Conservation (phyloP, 225 moss, liverwort and hornwort genomes). For the Straminergon stramineum region DNA sequence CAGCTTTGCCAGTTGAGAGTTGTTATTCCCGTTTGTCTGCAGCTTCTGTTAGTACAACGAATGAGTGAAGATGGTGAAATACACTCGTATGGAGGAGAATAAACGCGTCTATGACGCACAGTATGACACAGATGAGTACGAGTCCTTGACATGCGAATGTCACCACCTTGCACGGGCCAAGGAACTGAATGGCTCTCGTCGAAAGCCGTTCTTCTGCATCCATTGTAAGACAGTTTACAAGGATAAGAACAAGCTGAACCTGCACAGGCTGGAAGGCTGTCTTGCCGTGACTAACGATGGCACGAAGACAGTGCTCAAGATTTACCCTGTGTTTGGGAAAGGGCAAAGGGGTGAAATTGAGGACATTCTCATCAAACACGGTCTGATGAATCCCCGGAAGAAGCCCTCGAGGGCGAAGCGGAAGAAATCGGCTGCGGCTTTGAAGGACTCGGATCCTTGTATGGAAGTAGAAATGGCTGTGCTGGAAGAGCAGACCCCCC, state of each 20-base stretch:
- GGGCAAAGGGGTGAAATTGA: constrained; percentile 54
- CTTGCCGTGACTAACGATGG: constrained; percentile 36
- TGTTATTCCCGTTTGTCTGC: constrained; percentile 6
- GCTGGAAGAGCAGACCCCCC: constrained; percentile 19
- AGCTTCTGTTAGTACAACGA: constrained; percentile 23
- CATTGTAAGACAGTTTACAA: constrained; percentile 39
- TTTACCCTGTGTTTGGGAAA: constrained; percentile 57
- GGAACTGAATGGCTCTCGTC: constrained; percentile 38
- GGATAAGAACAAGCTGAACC: constrained; percentile 54
- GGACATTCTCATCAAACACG: constrained; percentile 57
- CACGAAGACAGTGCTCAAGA: constrained; percentile 46
- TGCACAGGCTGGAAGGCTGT: constrained; percentile 55
- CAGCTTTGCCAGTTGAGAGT: background rate
- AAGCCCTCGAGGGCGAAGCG: constrained; percentile 48
- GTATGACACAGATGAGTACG: constrained; percentile 54
- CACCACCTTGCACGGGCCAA: constrained; percentile 41
- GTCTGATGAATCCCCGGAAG: constrained; percentile 50
- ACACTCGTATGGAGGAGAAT: constrained; percentile 54
- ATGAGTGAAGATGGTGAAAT: constrained; percentile 54
- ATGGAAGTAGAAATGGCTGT: constrained; percentile 20
- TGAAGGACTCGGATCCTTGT: constrained; percentile 9
- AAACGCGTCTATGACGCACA: constrained; percentile 44
- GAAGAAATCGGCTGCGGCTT: constrained; percentile 21
- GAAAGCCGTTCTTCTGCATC: constrained; percentile 51
- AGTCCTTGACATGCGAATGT: constrained; percentile 46